Percentiles rank a stretch among this genome's conserved stretches.
phyloP scores from a whole-genome alignment of 176 grass and related monocot genomes.

The maize (Zea mays) region DNA sequence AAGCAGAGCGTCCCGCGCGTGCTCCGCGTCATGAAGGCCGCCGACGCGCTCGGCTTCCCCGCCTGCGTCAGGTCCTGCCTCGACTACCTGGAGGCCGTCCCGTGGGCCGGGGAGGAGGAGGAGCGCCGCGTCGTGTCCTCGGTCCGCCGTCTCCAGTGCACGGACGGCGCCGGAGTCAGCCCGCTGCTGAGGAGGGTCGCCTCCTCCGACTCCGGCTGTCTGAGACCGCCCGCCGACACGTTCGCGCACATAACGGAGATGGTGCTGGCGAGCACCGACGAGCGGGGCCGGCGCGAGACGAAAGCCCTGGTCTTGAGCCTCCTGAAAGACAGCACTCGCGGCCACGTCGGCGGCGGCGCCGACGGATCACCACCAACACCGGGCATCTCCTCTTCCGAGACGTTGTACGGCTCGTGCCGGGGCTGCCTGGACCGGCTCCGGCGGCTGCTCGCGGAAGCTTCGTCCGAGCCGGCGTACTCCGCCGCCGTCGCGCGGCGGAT shows the following conservation, averaged over 20 bases:
- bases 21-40: constrained; percentile 66
- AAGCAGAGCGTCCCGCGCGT: constrained; percentile 63
- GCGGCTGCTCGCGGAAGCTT: constrained; percentile 48
- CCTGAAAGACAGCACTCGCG: constrained; percentile 53
- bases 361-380: constrained; percentile 37
- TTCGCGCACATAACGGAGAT: constrained; percentile 65
- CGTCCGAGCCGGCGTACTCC: background rate
- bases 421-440: constrained; percentile 58
- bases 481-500: constrained; percentile 40
- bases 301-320: constrained; percentile 79
- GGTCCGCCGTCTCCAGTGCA: constrained; percentile 53
- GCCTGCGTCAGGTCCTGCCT: constrained; percentile 76
- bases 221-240: constrained; percentile 50
- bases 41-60: constrained; percentile 61
- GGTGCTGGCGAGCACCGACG: constrained; percentile 74
- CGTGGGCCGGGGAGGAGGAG: constrained; percentile 76
- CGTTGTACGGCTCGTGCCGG: constrained; percentile 56
- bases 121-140: constrained; percentile 71
- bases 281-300: constrained; percentile 74
- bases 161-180: constrained; percentile 25
- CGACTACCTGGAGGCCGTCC: constrained; percentile 84
- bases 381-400: constrained; percentile 42
- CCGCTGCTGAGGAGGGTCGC: constrained; percentile 71
- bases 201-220: constrained; percentile 42
- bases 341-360: background rate